These are phyloP conservation scores for Jaminaea rosea DNA, from an alignment of 1,284 basidiomycete genomes.

Conservation along the genomic window DNA sequence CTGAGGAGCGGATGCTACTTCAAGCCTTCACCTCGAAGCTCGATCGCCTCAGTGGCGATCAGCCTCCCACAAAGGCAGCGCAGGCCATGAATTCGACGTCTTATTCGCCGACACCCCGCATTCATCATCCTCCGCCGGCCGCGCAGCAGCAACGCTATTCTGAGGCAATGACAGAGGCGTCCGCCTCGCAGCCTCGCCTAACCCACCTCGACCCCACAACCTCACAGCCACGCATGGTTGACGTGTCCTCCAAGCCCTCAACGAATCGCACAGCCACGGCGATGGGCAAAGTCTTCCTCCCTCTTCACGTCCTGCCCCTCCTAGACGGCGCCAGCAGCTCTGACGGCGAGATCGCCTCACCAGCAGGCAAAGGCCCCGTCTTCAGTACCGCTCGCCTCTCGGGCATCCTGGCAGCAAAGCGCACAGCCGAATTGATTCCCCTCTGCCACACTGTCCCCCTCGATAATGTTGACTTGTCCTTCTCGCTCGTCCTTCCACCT, in stretches of 20 bases:
- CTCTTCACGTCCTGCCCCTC: conserved; percentile 59
- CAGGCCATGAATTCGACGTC: no score
- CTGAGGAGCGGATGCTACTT: no score
- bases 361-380: conserved; percentile 48
- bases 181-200: conserved; percentile 19
- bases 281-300: conserved; percentile 64
- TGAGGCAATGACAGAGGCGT: background rate
- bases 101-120: conserved; percentile 5
- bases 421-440: conserved; percentile 60
- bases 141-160: no score
- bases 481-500: conserved; percentile 42
- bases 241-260: conserved; percentile 60
- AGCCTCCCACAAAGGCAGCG: no score
- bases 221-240: conserved; percentile 70
- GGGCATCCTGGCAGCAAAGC: conserved; percentile 76
- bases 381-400: conserved; percentile 67
- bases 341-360: background rate
- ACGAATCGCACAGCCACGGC: conserved; percentile 68
- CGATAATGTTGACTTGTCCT: conserved; percentile 59
- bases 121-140: conserved; percentile 2
- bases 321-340: background rate
- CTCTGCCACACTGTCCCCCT: conserved; percentile 71
- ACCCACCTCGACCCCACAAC: conserved; percentile 62
- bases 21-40: no score
- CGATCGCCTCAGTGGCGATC: no score